Conservation (phyloP, 257 asterid genomes). For the Solanum microdontum region DNA sequence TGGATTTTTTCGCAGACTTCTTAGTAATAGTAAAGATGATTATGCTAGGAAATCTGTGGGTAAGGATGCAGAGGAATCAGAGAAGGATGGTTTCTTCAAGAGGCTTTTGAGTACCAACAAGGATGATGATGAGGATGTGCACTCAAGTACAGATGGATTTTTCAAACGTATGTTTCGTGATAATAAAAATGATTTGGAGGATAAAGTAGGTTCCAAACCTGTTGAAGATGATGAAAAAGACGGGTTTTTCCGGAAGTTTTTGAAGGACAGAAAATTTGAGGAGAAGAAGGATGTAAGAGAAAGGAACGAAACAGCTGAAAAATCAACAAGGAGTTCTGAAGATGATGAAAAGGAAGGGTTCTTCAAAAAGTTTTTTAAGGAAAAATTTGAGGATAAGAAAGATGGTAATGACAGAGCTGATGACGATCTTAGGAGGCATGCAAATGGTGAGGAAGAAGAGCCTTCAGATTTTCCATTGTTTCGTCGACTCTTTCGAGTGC, state of each 20-base stretch:
- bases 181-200: conserved; percentile 53
- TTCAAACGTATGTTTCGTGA: conserved; percentile 50
- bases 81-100: conserved; percentile 15
- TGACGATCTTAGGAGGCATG: conserved; percentile 45
- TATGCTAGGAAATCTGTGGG: conserved; percentile 18
- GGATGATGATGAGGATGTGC: conserved; percentile 27
- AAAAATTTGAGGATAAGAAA: conserved; percentile 67
- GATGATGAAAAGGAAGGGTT: conserved; percentile 76
- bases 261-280: conserved; percentile 68
- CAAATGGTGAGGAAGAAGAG: conserved; percentile 62
- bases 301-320: conserved; percentile 42
- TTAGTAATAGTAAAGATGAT: conserved; percentile 33
- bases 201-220: conserved; percentile 35
- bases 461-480: conserved; percentile 58
- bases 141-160: conserved; percentile 30
- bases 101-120: conserved; percentile 18
- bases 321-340: conserved; percentile 41
- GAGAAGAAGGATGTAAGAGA: conserved; percentile 62
- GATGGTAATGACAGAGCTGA: conserved; percentile 28
- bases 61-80: conserved; percentile 39
- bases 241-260: conserved; percentile 61
- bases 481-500: conserved; percentile 69
- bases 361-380: conserved; percentile 69
- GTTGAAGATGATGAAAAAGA: conserved; percentile 74
- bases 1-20: conserved; percentile 61